Evolutionary conservation across 2,329 filamentous ascomycete species (phyloP).

Genomic region (Alternaria sp.): DNA sequence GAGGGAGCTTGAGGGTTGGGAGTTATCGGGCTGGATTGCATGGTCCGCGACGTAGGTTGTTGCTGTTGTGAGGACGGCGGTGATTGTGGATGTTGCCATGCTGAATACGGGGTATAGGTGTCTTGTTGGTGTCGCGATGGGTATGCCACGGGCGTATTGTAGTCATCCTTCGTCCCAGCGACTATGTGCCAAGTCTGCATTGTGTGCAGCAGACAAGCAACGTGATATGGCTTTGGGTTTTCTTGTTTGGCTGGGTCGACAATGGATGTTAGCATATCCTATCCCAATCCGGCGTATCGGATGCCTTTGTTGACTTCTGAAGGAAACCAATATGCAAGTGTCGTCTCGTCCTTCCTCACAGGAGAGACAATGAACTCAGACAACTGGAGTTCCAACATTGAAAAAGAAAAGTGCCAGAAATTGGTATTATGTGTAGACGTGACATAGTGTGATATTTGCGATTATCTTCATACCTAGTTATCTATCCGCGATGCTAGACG

Average conservation of each 20-base stretch:
- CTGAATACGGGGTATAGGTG: not conserved
- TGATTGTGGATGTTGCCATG: not conserved
- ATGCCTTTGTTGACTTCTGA: not conserved
- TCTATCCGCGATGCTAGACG: not conserved
- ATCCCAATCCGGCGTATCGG: not conserved
- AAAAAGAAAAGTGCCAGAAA: not conserved
- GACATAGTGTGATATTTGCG: not conserved
- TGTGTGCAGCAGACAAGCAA: not conserved
- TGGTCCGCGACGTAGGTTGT: not conserved
- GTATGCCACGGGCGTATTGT: rapidly evolving
- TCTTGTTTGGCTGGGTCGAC: no score
- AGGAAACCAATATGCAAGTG: rapidly evolving
- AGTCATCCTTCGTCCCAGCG: not conserved
- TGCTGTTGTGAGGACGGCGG: not conserved
- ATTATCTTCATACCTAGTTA: not conserved
- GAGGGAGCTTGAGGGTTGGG: not conserved
- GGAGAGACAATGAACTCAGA: not conserved
- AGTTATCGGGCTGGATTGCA: no score
- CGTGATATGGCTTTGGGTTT: not conserved
- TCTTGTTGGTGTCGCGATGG: not conserved
- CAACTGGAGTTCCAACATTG: no score
- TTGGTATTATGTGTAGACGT: not conserved
- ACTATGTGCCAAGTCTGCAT: not conserved
- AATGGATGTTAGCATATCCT: no score
- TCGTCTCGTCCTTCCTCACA: not conserved